phyloP scores from a whole-genome alignment of 2,329 filamentous ascomycete genomes.

The Juglanconis sp. region DNA sequence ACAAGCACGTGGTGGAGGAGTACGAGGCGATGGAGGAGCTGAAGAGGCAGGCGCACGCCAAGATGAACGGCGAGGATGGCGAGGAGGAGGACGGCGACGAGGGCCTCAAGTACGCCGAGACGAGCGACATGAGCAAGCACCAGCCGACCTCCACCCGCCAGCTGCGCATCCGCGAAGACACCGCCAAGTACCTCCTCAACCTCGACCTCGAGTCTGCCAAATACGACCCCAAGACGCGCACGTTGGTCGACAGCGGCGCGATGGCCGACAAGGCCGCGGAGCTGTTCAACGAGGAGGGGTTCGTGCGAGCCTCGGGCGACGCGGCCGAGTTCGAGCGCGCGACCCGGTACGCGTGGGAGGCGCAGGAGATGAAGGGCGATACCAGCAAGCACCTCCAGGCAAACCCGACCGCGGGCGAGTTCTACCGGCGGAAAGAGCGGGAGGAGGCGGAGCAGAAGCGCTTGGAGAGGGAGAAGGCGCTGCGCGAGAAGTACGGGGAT shows the following conservation, averaged over 20 bases:
- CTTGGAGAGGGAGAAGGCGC: constrained; percentile 62
- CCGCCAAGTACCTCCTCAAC: constrained; percentile 93
- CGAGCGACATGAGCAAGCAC: constrained; percentile 93
- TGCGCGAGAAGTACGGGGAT: constrained; percentile 80
- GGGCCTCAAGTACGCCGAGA: constrained; percentile 81
- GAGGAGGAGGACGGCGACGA: constrained; percentile 57
- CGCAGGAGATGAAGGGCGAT: constrained; percentile 76
- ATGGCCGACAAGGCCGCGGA: constrained; percentile 76
- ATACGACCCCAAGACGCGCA: constrained; percentile 94
- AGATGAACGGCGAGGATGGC: constrained; percentile 47
- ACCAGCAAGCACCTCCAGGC: constrained; percentile 88
- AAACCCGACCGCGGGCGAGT: constrained; percentile 90
- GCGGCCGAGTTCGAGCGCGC: constrained; percentile 89
- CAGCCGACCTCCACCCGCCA: constrained; percentile 89
- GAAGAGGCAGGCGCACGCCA: constrained; percentile 47
- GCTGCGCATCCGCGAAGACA: constrained; percentile 89
- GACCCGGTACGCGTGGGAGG: constrained; percentile 90
- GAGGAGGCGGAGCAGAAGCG: constrained; percentile 70
- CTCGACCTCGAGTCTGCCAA: constrained; percentile 94
- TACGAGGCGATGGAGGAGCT: constrained; percentile 83
- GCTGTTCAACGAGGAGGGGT: constrained; percentile 88
- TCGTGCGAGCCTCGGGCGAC: constrained; percentile 83
- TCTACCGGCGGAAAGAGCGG: constrained; percentile 74
- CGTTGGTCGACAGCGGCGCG: constrained; percentile 82
- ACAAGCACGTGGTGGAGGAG: constrained; percentile 81